Evolutionary conservation across 768 basidiomycete species (phyloP), one percentile per base, ranked within the genome.

Genomic region (Russula ochroleuca): DNA sequence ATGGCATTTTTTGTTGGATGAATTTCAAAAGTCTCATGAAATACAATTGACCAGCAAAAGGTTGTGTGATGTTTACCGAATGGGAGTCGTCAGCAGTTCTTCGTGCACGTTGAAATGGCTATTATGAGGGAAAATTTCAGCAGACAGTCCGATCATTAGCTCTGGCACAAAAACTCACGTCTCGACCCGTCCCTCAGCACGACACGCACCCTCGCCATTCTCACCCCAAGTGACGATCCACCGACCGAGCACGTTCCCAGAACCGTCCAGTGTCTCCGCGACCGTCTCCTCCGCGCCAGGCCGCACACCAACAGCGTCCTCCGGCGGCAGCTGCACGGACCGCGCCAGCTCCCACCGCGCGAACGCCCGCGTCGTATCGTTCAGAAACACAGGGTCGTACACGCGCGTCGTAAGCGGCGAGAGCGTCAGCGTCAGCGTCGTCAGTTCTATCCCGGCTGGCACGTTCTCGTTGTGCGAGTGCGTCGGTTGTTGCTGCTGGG

Each of bases 141-240:
- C 23, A 17, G 17, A 28, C 28, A 28, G 28, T 28, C 40, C 14
- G 40, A 23, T 17, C 9, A 17, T 14, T 14, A 25, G 7, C 25
- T 15, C 13, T n/a, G 3, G 21, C 10, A 13, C 4, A 28, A 25
- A 4, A 11, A 63, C 85, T 69, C 71, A 93, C 92, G 86, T 80
- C 53, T 82, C 76, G 23, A 92, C 78, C 49, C 77, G 77, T 10
- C 92, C 92, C n/a, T 79, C 76, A 65, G 80, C 78, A 38, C 79
- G 78, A 69, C 90, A 92, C 3, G 72, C 78, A 21, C 89, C 88
- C 56, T 78, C 77, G 2, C 87, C 87, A 41, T 82, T 77, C 66
- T 85, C 80, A 17, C 78, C 83, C 90, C 91, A 93, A 54, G 77
- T 79, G 1, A 93, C 90, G 13, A 90, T 76, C 92, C 91, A 92